Base-by-base conservation (phyloP, 495 filamentous ascomycete species). In the Acidomyces sp. region DNA sequence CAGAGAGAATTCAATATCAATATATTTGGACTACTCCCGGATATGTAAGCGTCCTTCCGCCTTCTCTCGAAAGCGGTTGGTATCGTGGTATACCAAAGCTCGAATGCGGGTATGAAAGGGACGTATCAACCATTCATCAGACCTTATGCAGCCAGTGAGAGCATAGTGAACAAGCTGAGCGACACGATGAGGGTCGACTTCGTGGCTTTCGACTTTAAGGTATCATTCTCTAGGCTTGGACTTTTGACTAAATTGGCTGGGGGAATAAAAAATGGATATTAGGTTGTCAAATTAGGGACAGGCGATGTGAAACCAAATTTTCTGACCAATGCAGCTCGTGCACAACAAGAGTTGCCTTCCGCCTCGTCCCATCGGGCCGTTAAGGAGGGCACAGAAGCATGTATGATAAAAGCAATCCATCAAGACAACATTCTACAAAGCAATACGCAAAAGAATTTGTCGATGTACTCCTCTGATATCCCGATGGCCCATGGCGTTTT, bases 1-100 rank as follows among this genome's bases (percentile, higher is more conserved):
- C 70, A 64, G 44, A 49, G 55, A 35, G 64, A 75, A 0, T 78
- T 74, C 34, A 74, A 79, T 37, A 68, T 72, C 22, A 81, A 81
- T 51, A 68, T 78, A 25, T 78, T 74, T 58, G 69, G 70, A 17
- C 57, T 66, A 18, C 62, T 78, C 55, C 56, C 57, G 35, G 65
- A 72, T 45, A 68, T 67, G 21, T 64, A 76, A 33, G 63, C 67
- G 10, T 79, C 79, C 50, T 48, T 60, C 17, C 63, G 66, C 43
- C 54, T 69, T 39, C 53, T 80, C 0, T 67, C 72, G 25, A 56
- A 54, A 18, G 62, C 71, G 2, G 64, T 62, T 37, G 73, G 74
- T 0, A 56, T 65, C 3, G 65, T 80, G 52, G 63, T 75, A 38
- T 75, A 76, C 53, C 32, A 45, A 66, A 66, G 38, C 63, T 63